Percentiles rank a stretch among this genome's conserved stretches.
These are phyloP conservation scores for Gymnopilus dilepis DNA, from an alignment of 768 basidiomycete species.

Conservation along the genomic window DNA sequence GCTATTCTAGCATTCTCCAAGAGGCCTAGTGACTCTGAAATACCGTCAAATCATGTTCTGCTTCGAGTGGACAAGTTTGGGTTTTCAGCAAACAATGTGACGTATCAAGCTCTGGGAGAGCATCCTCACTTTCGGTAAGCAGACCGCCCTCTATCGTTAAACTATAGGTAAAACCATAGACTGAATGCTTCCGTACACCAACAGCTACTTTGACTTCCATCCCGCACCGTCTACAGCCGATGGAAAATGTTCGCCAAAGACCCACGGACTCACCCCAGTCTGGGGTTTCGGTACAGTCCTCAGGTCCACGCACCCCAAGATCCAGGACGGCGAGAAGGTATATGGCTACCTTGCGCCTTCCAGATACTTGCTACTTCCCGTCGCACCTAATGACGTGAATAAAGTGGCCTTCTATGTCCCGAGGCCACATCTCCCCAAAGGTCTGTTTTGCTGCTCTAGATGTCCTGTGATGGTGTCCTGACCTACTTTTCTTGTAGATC, in stretches of 20 bases:
- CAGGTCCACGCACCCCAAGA: conserved; percentile 51
- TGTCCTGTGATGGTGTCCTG: conserved; percentile 15
- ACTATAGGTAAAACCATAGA: neutral
- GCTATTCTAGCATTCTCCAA: conserved; percentile 29
- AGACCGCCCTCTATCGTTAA: neutral
- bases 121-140: conserved; percentile 54
- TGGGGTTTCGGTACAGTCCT: conserved; percentile 74
- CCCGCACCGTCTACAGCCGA: conserved; percentile 43
- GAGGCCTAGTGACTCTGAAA: conserved; percentile 20
- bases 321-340: conserved; percentile 60
- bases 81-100: conserved; percentile 74
- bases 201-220: conserved; percentile 75
- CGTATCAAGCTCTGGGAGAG: conserved; percentile 64
- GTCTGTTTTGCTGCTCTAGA: conserved; percentile 34
- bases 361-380: conserved; percentile 58
- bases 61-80: conserved; percentile 70
- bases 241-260: conserved; percentile 42
- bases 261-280: conserved; percentile 70
- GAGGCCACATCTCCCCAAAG: conserved; percentile 64
- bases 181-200: neutral
- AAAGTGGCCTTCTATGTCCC: conserved; percentile 60
- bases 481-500: conserved; percentile 40
- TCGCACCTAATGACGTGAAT: conserved; percentile 58
- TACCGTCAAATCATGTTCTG: conserved; percentile 53
- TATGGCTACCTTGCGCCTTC: conserved; percentile 69